These are phyloP conservation scores for Podaxis carcinomalis DNA, from an alignment of 768 basidiomycete genomes.

Conservation along the genomic window DNA sequence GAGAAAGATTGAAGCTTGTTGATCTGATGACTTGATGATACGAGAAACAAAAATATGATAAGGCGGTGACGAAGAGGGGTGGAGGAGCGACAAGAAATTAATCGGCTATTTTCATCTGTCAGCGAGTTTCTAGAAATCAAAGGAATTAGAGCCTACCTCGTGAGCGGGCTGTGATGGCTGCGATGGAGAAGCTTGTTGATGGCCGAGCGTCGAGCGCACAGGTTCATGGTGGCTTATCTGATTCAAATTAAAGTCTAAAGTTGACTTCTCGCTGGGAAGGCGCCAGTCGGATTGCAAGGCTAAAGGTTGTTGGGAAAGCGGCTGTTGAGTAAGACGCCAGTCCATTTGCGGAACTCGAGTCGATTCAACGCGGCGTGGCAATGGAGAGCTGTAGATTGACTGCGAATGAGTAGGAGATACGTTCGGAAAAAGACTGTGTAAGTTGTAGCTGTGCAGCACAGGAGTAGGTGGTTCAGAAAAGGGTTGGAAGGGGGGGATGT, in stretches of 20 bases:
- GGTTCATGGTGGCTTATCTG: slow-evolving; percentile 21
- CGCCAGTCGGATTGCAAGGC: slow-evolving; percentile 39
- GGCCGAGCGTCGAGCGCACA: slow-evolving; percentile 25
- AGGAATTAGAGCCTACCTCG: slow-evolving; percentile 44
- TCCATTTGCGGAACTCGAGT: slow-evolving; percentile 26
- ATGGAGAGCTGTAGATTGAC: slow-evolving; percentile 28
- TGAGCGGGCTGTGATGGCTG: slow-evolving; percentile 27
- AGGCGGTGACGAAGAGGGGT: slow-evolving; percentile 81
- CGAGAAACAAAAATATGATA: slow-evolving; percentile 79
- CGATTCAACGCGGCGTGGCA: slow-evolving; percentile 26
- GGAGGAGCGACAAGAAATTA: slow-evolving; percentile 82
- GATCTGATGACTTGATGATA: slow-evolving; percentile 87
- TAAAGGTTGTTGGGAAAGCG: slow-evolving; percentile 23
- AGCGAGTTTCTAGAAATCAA: slow-evolving; percentile 15
- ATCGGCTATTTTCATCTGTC: slow-evolving; percentile 55
- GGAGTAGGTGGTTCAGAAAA: slow-evolving; percentile 42
- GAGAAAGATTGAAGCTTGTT: slow-evolving; percentile 86
- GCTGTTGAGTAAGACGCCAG: slow-evolving; percentile 32
- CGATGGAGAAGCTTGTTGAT: slow-evolving; percentile 23
- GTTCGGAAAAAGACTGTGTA: slow-evolving; percentile 21
- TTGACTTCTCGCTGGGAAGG: slow-evolving; percentile 29
- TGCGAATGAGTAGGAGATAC: slow-evolving; percentile 22
- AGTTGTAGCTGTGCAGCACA: slow-evolving; percentile 21
- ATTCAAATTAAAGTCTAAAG: slow-evolving; percentile 24
- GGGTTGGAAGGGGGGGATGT: slow-evolving; percentile 45